Percentiles rank a stretch among this genome's conserved stretches.
These are phyloP conservation scores for Pyricularia pennisetigena DNA, from an alignment of 2,329 filamentous ascomycete genomes.

Conservation along the genomic window DNA sequence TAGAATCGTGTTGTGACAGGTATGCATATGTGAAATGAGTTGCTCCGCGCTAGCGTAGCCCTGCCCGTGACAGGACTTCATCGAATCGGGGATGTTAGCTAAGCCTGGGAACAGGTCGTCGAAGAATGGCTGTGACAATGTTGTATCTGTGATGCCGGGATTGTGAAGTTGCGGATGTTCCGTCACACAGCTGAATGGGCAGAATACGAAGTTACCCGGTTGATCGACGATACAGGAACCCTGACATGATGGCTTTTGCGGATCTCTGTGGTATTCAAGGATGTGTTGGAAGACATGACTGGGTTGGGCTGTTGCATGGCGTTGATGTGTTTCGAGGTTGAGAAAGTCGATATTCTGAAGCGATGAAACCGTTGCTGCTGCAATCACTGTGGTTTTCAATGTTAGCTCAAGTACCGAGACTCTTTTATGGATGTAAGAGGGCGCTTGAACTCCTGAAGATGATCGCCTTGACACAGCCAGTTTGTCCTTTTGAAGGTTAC, in stretches of 20 bases:
- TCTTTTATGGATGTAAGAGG: background rate
- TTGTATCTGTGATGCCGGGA: background rate
- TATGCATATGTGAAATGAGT: background rate
- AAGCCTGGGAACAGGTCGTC: background rate
- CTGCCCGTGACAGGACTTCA: background rate
- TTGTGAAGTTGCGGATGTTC: slow-evolving; percentile 3
- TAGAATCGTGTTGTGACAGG: background rate
- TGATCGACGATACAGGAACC: slow-evolving; percentile 4
- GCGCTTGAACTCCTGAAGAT: background rate
- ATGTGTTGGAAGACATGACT: background rate
- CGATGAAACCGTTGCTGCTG: background rate
- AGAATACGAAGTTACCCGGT: background rate
- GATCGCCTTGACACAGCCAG: background rate
- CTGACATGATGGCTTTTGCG: background rate
- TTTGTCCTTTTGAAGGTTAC: background rate
- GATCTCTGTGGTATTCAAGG: background rate
- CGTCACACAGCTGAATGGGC: slow-evolving; percentile 1
- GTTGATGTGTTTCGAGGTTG: background rate
- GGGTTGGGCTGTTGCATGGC: background rate
- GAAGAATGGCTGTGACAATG: background rate
- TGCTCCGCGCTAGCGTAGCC: slow-evolving; percentile 4
- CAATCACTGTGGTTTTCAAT: background rate
- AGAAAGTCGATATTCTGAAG: background rate
- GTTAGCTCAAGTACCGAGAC: background rate
- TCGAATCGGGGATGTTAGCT: background rate